These are phyloP conservation scores for Ophiorrhiza pumila DNA, from an alignment of 257 asterid species.

Conservation along the genomic window DNA sequence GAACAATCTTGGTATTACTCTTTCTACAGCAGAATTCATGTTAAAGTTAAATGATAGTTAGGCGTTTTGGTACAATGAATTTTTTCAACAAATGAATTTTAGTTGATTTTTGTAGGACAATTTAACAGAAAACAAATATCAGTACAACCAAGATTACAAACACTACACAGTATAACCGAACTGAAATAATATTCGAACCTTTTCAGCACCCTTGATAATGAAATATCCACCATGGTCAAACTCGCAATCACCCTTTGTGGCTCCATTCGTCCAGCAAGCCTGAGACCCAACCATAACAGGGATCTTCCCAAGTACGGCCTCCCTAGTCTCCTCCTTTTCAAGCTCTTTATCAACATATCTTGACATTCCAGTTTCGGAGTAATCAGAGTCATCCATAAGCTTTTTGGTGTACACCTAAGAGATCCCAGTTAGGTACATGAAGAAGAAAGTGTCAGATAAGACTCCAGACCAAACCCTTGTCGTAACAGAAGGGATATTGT, in stretches of 20 bases:
- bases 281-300: conserved; percentile 93
- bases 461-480: not conserved
- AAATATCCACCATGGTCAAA: conserved; percentile 93
- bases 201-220: conserved; percentile 91
- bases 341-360: conserved; percentile 42
- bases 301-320: conserved; percentile 58
- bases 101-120: not conserved
- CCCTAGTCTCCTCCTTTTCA: conserved; percentile 34
- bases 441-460: not conserved
- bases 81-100: not conserved
- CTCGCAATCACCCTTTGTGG: conserved; percentile 62
- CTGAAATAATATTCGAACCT: conserved; percentile 45
- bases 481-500: not conserved
- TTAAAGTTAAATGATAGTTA: not conserved
- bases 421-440: not conserved
- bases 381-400: conserved; percentile 55
- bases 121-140: no score
- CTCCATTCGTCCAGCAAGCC: conserved; percentile 59
- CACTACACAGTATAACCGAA: not conserved
- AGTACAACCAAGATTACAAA: not conserved
- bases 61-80: not conserved
- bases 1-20: not conserved
- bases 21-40: not conserved
- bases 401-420: conserved; percentile 59
- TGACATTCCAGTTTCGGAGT: conserved; percentile 72